phyloP scores from a whole-genome alignment of 73 alveolate genomes.

The Tetrahymena malaccensis region DNA sequence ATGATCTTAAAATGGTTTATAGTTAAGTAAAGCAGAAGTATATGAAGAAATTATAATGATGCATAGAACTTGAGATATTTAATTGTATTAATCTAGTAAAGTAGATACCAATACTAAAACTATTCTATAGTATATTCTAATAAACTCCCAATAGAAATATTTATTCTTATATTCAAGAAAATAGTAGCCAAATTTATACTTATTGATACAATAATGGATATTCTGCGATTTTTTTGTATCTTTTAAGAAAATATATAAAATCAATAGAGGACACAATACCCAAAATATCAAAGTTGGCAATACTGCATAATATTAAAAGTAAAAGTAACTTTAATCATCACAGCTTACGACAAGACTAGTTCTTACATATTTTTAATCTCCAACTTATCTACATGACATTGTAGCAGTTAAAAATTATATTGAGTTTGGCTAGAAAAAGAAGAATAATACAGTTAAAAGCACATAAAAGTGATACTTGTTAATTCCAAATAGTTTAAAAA shows the following conservation, averaged over 20 bases:
- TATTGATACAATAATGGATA: not conserved
- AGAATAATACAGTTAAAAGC: not conserved
- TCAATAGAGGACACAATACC: not conserved
- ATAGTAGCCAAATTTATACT: not conserved
- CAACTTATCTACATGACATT: not conserved
- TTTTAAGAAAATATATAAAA: not conserved
- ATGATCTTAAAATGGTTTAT: not conserved
- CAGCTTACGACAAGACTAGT: not conserved
- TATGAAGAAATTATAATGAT: not conserved
- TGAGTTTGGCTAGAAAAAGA: not conserved
- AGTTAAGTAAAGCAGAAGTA: not conserved
- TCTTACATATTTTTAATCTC: not conserved
- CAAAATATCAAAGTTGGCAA: not conserved
- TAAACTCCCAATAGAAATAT: not conserved
- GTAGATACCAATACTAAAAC: not conserved
- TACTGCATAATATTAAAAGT: not conserved
- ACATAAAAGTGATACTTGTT: not conserved
- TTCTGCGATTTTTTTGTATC: not conserved
- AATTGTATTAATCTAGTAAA: not conserved
- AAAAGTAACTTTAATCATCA: not conserved
- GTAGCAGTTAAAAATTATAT: not conserved
- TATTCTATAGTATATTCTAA: not conserved
- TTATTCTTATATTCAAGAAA: not conserved
- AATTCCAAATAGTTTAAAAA: not conserved
- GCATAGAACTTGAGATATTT: not conserved